Evolutionary conservation across 2,329 filamentous ascomycete genomes (phyloP).

Genomic region (Nectriaceae sp.): DNA sequence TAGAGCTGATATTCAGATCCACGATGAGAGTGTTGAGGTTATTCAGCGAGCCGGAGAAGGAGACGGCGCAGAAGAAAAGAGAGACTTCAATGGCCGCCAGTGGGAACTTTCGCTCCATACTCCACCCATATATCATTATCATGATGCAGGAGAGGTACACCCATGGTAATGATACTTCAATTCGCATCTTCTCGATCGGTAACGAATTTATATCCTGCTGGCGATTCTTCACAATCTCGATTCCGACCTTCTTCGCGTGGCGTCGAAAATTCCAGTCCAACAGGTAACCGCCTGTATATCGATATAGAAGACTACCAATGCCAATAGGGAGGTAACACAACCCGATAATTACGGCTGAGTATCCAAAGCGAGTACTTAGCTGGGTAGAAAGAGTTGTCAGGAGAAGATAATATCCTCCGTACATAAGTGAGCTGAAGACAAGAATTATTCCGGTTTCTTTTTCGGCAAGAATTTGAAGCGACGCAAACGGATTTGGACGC

Average conservation of each 20-base stretch:
- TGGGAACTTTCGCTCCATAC: slow-evolving; percentile 2
- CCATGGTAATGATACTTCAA: slow-evolving; percentile 6
- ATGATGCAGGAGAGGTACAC: slow-evolving; percentile 7
- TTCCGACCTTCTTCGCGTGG: slow-evolving; percentile 6
- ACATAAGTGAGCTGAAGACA: slow-evolving; percentile 8
- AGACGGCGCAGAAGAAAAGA: slow-evolving; percentile 4
- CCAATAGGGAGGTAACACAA: slow-evolving; percentile 8
- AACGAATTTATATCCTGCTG: slow-evolving; percentile 7
- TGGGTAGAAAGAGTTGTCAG: slow-evolving; percentile 7
- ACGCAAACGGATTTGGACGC: slow-evolving; percentile 8
- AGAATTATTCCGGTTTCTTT: slow-evolving; percentile 3
- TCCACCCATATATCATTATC: slow-evolving; percentile 9
- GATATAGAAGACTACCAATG: slow-evolving; percentile 5
- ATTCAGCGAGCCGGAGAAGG: slow-evolving; percentile 5
- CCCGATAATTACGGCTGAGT: slow-evolving; percentile 5
- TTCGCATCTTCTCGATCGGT: slow-evolving; percentile 5
- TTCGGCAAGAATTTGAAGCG: slow-evolving; percentile 1
- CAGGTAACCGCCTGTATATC: slow-evolving; percentile 4
- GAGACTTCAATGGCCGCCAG: slow-evolving; percentile 8
- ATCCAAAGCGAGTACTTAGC: slow-evolving; percentile 3
- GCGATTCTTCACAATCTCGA: slow-evolving; percentile 7
- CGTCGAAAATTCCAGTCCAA: slow-evolving; percentile 12
- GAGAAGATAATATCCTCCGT: slow-evolving; percentile 7
- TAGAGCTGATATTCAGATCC: slow-evolving; percentile 2
- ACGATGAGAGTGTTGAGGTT: slow-evolving; percentile 10